Evolutionary conservation across 768 basidiomycete genomes (phyloP), one percentile per base, ranked within the genome.

Genomic region (Hygrophorus pudorinus): DNA sequence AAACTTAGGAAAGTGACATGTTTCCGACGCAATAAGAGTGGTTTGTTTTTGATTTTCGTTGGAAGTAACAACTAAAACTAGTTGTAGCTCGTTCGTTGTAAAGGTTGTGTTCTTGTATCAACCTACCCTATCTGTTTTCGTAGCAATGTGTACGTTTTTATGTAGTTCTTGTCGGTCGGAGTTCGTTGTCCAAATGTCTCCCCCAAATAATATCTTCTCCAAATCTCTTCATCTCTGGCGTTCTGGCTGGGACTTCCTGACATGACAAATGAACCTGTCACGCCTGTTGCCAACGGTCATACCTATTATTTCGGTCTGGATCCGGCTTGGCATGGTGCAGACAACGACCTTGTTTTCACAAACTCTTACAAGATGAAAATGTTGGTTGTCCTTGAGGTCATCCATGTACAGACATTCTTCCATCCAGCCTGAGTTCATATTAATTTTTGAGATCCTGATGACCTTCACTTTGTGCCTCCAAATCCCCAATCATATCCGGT

Each of bases 281-380:
- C 54, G 10, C 88, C 73, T 11, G 54, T 70, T 2, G 54, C 74
- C 20, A 87, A 73, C 39, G 85, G 85, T 2, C 69, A 71, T 50
- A 71, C 75, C n/a, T 98, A 99, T 67, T 79, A 85, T 2, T 91
- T 99, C 52, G 96, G 96, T 52, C 60, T 99, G 50, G 96, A 99
- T 60, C 92, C 92, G 41, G 81, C 68, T 39, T 99, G 96, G 96
- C 92, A 96, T 58, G 89, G 82, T 14, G 75, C 93, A 4, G 87
- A 89, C 51, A 99, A 99, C 57, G 72, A 71, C 1, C 73, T 99
- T 47, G 81, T 96, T 34, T 99, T 98, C 65, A 85, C 85, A 42
- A 99, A 99, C 65, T 97, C 93, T 31, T 94, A 94, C 71, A 99
- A 98, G 80, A 99, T 99, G 96, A 98, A 99, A 70, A 91, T 98